Evolutionary conservation across 176 grass and related monocot species (phyloP), one percentile per base, ranked within the genome.

Genomic region (Musa schizocarpa): DNA sequence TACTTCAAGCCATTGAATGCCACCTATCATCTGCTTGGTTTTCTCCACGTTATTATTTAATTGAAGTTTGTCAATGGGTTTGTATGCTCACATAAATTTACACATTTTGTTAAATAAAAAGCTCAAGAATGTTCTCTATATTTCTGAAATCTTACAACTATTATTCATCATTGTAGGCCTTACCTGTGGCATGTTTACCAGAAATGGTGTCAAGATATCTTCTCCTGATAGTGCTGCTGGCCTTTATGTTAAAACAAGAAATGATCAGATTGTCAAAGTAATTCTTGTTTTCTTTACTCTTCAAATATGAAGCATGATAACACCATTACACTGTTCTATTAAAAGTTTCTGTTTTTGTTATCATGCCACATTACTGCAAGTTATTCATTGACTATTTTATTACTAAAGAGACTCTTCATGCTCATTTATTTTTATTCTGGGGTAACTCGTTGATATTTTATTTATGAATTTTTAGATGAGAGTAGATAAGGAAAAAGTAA

Each of bases 141-240:
- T 11, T 70, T 70, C n/a, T 50, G 13, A 70, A 70, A 11, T 61
- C 57, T 61, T 70, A 65, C 22, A 5, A 9, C 27, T 51, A 11
- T 50, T 1, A 13, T 54, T 63, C 68, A 19, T 67, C 49, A 53
- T 82, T 92, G 65, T 75, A 98, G 90, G 90, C 53, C 94, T 98
- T 81, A 89, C 94, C 50, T 89, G 82, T 87, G 94, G 90, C 50
- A 86, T 93, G 80, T 98, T 93, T 87, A 93, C 50, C 69, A 93
- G 81, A 84, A 63, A 89, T 84, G 92, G 81, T 55, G 4, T 63
- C 76, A 84, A 91, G 78, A 81, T 98, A 43, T 78, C 86, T 55
- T 98, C 84, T 85, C 90, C 94, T 86, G 94, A 98, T 89, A 90
- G 49, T 82, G 81, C 75, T 81, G 94, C 94, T 76, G 94, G 94